These are phyloP conservation scores for Diaporthe batatas DNA, from an alignment of 2,329 filamentous ascomycete genomes.

Conservation along the genomic window DNA sequence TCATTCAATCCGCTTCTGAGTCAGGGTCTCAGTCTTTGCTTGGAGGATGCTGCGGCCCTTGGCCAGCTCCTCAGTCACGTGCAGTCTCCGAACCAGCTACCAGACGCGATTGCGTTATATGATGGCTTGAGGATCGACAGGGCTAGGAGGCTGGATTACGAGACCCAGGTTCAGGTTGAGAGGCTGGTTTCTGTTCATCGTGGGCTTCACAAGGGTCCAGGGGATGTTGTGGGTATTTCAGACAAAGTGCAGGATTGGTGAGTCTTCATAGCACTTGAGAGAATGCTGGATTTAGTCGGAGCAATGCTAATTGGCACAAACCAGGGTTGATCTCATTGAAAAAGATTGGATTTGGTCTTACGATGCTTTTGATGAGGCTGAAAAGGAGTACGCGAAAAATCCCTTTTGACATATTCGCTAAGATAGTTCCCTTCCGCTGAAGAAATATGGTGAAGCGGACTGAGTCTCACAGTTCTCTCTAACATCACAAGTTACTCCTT, in stretches of 20 bases:
- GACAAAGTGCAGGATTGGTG: not conserved
- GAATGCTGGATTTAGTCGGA: not conserved
- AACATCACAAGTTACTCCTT: not conserved
- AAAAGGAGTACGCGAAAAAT: not conserved
- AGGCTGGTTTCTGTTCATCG: not conserved
- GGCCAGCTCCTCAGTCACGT: slow-evolving; percentile 10
- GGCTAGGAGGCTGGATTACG: not conserved
- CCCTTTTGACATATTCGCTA: not conserved
- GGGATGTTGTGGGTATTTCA: not conserved
- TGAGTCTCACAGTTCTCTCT: not conserved
- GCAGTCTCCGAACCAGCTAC: not conserved
- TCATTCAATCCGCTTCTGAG: not conserved
- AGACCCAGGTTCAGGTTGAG: not conserved
- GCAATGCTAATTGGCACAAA: not conserved
- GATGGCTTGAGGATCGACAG: not conserved
- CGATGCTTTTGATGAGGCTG: not conserved
- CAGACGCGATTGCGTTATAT: not conserved
- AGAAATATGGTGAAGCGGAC: not conserved
- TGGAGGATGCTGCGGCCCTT: slow-evolving; percentile 15
- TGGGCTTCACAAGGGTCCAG: not conserved
- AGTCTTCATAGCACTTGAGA: not conserved
- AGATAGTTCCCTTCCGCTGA: rapidly evolving
- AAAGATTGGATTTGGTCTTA: not conserved
- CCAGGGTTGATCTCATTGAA: not conserved
- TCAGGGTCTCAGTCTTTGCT: slow-evolving; percentile 11